Percentiles rank a stretch among this genome's conserved stretches.
Evolutionary conservation across 169 alveolate species (phyloP).

Genomic region (Plasmodium fragile): DNA sequence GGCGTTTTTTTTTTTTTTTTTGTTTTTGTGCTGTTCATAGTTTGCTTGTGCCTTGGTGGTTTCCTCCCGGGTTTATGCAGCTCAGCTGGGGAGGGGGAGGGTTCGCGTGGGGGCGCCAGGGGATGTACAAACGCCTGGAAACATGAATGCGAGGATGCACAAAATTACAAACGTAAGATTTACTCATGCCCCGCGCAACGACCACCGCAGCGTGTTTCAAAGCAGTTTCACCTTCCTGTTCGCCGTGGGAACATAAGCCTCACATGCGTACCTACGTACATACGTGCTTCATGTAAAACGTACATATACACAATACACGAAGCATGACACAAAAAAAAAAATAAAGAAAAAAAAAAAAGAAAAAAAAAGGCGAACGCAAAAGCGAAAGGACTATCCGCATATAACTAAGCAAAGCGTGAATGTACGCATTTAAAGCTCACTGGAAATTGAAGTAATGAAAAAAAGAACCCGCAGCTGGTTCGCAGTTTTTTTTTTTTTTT

Average conservation of each 20-base stretch:
- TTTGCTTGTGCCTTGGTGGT: neutral
- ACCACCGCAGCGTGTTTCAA: neutral
- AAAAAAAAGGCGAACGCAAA: neutral
- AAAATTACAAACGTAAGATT: neutral
- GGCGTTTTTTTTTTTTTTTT: neutral
- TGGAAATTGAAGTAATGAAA: neutral
- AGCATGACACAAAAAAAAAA: neutral
- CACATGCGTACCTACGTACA: conserved; percentile 1
- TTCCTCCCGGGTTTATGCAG: neutral
- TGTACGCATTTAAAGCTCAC: neutral
- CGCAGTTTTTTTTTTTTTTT: neutral
- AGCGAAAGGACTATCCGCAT: neutral
- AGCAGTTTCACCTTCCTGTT: neutral
- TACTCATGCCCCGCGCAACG: neutral
- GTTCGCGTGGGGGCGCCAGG: neutral
- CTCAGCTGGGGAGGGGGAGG: neutral
- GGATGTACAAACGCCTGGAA: neutral
- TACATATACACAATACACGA: neutral
- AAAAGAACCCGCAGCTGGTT: neutral
- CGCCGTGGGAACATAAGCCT: neutral
- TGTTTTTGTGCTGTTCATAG: neutral
- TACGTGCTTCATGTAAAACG: neutral
- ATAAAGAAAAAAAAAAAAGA: neutral
- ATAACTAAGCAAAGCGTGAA: neutral
- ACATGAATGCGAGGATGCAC: neutral